These are phyloP conservation scores for Sordaria brevicollis DNA, from an alignment of 495 filamentous ascomycete genomes.

Conservation along the genomic window DNA sequence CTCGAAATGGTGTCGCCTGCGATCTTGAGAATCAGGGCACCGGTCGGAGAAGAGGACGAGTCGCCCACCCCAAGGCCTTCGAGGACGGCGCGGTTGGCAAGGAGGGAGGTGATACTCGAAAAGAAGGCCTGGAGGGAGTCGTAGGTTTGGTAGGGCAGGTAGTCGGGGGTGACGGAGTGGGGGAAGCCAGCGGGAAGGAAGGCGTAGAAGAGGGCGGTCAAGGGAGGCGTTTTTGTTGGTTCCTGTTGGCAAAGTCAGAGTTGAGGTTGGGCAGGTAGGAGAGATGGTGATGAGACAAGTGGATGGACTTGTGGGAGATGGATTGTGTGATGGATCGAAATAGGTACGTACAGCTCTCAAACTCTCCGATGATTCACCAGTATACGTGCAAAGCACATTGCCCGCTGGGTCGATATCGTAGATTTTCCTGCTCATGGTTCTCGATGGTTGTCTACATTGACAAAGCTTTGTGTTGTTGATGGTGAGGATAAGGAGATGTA, in stretches of 20 bases:
- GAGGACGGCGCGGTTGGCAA: conserved; percentile 81
- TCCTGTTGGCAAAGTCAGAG: conserved; percentile 11
- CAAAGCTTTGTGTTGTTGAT: not conserved
- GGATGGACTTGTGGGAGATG: not conserved
- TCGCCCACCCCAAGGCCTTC: conserved; percentile 92
- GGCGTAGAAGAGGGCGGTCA: conserved; percentile 46
- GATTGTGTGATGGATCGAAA: not conserved
- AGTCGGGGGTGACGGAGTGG: conserved; percentile 81
- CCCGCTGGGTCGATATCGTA: conserved; percentile 31
- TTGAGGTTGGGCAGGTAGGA: not conserved
- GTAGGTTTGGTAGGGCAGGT: conserved; percentile 57
- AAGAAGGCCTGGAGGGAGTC: conserved; percentile 96
- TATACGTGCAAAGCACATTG: conserved; percentile 25
- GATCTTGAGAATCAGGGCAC: conserved; percentile 75
- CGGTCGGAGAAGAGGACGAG: conserved; percentile 71
- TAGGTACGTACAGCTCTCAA: conserved; percentile 9
- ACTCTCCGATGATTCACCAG: conserved; percentile 11
- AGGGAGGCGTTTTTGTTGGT: conserved; percentile 18
- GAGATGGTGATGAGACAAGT: not conserved
- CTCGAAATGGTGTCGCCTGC: conserved; percentile 77
- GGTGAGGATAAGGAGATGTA: not conserved
- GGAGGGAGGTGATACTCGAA: conserved; percentile 79
- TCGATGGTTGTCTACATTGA: conserved; percentile 5
- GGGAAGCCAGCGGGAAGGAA: conserved; percentile 94
- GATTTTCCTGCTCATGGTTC: conserved; percentile 20